Conservation (phyloP, 352 stramenopile genomes). For the Pythium scleroteichum region DNA sequence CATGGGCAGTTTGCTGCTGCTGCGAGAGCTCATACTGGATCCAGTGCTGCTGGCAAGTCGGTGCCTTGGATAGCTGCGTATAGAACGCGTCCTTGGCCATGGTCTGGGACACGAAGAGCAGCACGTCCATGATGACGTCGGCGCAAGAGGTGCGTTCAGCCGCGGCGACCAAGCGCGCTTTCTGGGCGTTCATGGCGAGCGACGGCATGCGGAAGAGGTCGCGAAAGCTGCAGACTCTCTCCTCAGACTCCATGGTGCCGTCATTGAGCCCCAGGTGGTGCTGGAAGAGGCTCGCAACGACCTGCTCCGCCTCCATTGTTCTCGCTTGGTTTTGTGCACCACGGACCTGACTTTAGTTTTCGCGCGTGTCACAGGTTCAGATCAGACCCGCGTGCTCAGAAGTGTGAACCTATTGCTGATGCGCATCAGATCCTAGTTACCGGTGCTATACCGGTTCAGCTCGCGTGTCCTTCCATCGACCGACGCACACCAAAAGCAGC, state of each 20-base stretch:
- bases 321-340: neutral
- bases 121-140: conserved; percentile 64
- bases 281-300: conserved; percentile 78
- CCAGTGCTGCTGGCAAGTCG: conserved; percentile 60
- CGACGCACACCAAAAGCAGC: neutral
- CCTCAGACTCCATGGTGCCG: conserved; percentile 6
- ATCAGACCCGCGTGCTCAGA: neutral
- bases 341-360: neutral
- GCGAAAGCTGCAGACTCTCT: conserved; percentile 42
- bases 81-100: conserved; percentile 59
- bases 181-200: conserved; percentile 39
- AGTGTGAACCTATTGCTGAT: conserved; percentile 7
- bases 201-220: conserved; percentile 50
- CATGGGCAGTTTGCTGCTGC: conserved; percentile 4
- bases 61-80: conserved; percentile 40
- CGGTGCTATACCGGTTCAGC: neutral
- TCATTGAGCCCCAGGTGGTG: conserved; percentile 72
- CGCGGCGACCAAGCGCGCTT: conserved; percentile 47
- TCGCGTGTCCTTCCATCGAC: neutral
- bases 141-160: conserved; percentile 55
- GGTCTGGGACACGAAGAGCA: conserved; percentile 79
- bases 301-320: conserved; percentile 38
- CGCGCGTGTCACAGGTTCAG: conserved; percentile 17
- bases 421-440: neutral
- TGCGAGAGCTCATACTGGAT: conserved; percentile 54